phyloP scores from a whole-genome alignment of 257 asterid species.

The Lithospermum erythrorhizon region DNA sequence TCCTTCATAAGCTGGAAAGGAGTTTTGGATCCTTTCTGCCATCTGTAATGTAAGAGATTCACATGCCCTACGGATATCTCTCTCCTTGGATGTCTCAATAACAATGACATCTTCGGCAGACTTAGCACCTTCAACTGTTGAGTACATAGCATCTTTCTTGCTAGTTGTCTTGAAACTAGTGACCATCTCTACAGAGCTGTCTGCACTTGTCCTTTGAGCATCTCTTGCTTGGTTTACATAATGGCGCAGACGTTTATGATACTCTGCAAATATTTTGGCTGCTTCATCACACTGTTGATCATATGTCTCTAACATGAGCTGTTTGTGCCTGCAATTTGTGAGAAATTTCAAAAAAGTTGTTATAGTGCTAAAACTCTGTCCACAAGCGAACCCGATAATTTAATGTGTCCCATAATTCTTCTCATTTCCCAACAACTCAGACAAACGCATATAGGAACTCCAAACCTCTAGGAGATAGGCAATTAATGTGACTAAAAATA shows the following conservation, averaged over 20 bases:
- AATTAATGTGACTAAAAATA: too few species aligned
- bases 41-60: constrained; percentile 64
- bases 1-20: constrained; percentile 97
- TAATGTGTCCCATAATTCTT: background rate
- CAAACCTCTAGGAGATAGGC: background rate
- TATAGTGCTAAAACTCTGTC: background rate
- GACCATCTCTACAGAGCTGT: constrained; percentile 54
- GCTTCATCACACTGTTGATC: constrained; percentile 97
- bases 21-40: constrained; percentile 61
- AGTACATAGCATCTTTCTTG: constrained; percentile 37
- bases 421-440: too few species aligned
- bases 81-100: constrained; percentile 78
- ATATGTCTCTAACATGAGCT: constrained; percentile 85
- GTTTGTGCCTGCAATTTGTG: constrained; percentile 70
- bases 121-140: constrained; percentile 42
- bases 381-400: background rate
- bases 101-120: constrained; percentile 65
- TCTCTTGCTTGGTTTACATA: constrained; percentile 86
- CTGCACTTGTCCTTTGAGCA: constrained; percentile 49
- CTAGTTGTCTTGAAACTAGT: constrained; percentile 56
- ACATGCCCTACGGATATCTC: constrained; percentile 79
- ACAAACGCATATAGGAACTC: background rate
- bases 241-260: constrained; percentile 68
- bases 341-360: constrained; percentile 1
- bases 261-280: constrained; percentile 90